Percentiles rank a stretch among this genome's conserved stretches.
These are phyloP conservation scores for Lepidopterella palustris DNA, from an alignment of 495 filamentous ascomycete genomes.

Conservation along the genomic window DNA sequence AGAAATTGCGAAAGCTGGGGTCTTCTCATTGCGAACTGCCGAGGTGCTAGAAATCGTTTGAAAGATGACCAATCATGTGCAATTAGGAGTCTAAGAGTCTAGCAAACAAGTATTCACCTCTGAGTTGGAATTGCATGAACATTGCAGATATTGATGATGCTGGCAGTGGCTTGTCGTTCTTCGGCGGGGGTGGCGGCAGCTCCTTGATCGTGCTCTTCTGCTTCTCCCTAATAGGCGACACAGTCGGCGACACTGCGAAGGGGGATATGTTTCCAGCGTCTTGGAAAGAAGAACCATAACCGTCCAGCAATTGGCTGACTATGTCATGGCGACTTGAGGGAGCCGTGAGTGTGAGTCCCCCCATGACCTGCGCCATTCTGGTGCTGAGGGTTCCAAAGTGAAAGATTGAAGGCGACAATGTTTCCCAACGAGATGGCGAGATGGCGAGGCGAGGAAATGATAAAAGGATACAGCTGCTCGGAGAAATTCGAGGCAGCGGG, in stretches of 20 bases:
- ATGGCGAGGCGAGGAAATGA: background rate
- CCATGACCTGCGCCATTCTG: conserved; percentile 18
- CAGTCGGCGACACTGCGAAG: conserved; percentile 13
- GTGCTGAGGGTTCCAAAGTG: background rate
- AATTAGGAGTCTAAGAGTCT: background rate
- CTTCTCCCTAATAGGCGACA: too few relatives aligned
- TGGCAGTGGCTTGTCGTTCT: conserved; percentile 10
- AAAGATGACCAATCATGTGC: background rate
- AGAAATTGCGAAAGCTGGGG: background rate
- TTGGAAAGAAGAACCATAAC: conserved; percentile 20
- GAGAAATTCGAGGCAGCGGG: background rate
- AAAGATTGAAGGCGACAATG: background rate
- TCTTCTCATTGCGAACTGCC: background rate
- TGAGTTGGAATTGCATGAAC: conserved; percentile 15
- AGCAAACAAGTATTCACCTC: conserved; percentile 22
- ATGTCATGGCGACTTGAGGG: conserved; percentile 24
- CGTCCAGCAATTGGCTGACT: conserved; percentile 25
- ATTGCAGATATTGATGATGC: too few relatives aligned
- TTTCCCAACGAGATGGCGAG: background rate
- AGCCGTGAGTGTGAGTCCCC: conserved; percentile 6
- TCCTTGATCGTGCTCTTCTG: conserved; percentile 15
- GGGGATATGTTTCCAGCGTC: conserved; percentile 10
- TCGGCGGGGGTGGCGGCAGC: conserved; percentile 22
- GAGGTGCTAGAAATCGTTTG: background rate
- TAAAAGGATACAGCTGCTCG: background rate